Conservation (phyloP, 805 yeast genomes). For the Lipomyces starkeyi region DNA sequence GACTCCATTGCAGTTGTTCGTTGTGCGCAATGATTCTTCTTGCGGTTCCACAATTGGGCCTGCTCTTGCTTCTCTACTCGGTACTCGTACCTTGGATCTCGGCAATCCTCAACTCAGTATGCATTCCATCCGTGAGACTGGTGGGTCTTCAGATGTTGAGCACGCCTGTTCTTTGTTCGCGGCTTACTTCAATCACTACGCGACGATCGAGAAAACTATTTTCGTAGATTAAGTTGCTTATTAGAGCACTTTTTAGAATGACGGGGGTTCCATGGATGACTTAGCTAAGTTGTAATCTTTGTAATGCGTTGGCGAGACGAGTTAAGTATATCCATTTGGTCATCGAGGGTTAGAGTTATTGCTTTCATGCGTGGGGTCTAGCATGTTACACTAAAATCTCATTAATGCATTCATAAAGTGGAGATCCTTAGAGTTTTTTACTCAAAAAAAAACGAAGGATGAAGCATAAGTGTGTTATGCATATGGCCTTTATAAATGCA, state of each 20-base stretch:
- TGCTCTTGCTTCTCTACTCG: conserved; percentile 74
- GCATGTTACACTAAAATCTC: background rate
- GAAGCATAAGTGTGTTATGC: background rate
- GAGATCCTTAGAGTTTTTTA: too few relatives aligned
- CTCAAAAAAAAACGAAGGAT: background rate
- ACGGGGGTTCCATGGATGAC: background rate
- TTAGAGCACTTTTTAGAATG: background rate
- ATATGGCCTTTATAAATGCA: background rate
- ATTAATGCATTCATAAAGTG: background rate
- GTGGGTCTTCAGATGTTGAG: conserved; percentile 77
- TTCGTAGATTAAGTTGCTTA: conserved; percentile 21
- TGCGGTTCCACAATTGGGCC: conserved; percentile 99
- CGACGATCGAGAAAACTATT: conserved; percentile 47
- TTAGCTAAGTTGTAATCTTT: background rate
- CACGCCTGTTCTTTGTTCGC: conserved; percentile 70
- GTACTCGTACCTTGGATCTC: conserved; percentile 56
- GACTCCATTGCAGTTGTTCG: conserved; percentile 90
- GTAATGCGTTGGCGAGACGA: too few relatives aligned
- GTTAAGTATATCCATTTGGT: too few relatives aligned
- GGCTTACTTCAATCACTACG: conserved; percentile 71
- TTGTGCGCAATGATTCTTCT: conserved; percentile 89
- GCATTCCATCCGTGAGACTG: conserved; percentile 85
- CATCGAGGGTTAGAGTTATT: background rate
- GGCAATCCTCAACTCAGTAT: conserved; percentile 84
- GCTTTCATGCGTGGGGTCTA: background rate